Conservation (phyloP, 306 rosid genomes). For the Cicer bijugum region DNA sequence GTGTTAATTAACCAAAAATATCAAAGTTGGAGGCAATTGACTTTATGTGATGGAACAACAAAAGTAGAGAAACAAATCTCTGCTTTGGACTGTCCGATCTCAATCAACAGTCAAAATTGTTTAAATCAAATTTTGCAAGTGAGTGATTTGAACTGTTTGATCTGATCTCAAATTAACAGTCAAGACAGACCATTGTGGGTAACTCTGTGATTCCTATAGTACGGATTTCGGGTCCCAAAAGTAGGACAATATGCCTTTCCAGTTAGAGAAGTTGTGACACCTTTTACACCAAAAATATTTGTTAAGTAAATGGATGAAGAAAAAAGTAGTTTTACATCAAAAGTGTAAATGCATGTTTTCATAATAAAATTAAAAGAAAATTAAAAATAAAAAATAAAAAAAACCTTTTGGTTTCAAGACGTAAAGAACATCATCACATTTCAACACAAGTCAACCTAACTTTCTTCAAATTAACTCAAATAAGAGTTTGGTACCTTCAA, state of each 20-base stretch:
- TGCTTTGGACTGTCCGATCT: no score
- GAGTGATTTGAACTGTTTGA: no score
- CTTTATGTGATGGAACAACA: constrained; percentile 22
- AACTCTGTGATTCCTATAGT: no score
- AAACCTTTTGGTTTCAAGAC: not conserved
- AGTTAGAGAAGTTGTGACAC: not conserved
- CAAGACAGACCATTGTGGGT: no score
- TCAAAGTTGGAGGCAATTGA: constrained; percentile 1
- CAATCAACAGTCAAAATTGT: no score
- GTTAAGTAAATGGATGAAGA: not conserved
- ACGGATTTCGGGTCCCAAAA: not conserved
- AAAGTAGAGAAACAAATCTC: no score
- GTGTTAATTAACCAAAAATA: not conserved
- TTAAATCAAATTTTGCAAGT: no score
- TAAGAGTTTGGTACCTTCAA: not conserved
- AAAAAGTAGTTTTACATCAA: not conserved
- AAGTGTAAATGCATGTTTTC: not conserved
- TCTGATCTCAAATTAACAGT: no score
- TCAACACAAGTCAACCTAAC: not conserved
- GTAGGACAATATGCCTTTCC: constrained; percentile 26
- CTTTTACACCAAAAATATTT: not conserved
- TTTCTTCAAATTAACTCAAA: constrained; percentile 4
- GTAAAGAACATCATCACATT: constrained; percentile 14
- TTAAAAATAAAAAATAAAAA: no score
- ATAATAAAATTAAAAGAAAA: not conserved